Base-by-base conservation (phyloP, 805 yeast species). In the Metschnikowia cerradonensis region DNA sequence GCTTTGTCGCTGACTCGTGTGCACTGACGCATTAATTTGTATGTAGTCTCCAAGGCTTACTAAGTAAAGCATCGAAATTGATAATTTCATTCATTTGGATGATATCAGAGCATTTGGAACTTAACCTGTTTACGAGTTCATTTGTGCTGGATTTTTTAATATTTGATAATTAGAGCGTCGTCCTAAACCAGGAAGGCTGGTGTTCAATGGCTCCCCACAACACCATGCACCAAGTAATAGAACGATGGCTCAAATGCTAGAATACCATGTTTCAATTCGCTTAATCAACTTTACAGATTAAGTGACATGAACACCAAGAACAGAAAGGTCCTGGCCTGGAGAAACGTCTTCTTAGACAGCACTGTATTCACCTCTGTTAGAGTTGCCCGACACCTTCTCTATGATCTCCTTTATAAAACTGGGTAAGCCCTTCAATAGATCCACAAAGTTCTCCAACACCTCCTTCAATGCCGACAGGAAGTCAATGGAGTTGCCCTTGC, bases 351-450 rank as follows among this genome's bases (percentile, higher is more conserved):
- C 34, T 30, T 74, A 91, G 10, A 94, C 96, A 34, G 97, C 98
- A 63, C 96, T 84, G 67, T 94, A 92, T 17, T 96, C 98, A 26
- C 96, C 96, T 65, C 96, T 79, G 60, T 75, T 73, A 42, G 79
- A 71, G 48, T 76, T 70, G 20, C 82, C 78, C 6, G 91, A 85
- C 33, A 91, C 66, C 60, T 80, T 89, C 46, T 79, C 80, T 39
- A 82, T 71, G 3, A 91, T 76, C 67, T 91, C 96, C 55, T 73
- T 77, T 41, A 80, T 57, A 53, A 91, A 84, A 13, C 78, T 78
- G 5, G 94, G 94, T 46, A 84, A 67, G 1, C 84, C 82, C 23
- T 74, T 72, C 41, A 80, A 61, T 32, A 85, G 71, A 50, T 82
- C 87, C 40, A 78, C 68, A 39, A 82, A 71, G 42, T 86, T 80